Conservation (phyloP, 495 filamentous ascomycete species). For the Cercophora newfieldiana region DNA sequence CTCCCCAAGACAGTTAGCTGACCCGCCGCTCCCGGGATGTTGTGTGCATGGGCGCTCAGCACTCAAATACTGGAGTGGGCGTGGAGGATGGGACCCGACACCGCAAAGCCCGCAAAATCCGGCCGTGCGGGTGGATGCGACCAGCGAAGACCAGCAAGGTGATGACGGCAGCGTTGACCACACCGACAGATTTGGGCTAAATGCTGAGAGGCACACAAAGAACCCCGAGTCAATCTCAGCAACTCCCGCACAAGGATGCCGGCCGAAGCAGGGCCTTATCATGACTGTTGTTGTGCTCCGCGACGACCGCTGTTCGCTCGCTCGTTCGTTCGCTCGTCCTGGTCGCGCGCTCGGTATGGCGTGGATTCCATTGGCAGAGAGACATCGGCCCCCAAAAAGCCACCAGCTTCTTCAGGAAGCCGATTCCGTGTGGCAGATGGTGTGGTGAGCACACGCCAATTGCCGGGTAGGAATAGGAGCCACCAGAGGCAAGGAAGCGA, state of each 20-base stretch:
- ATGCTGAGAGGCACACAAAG: conserved; percentile 2
- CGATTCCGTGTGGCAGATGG: background rate
- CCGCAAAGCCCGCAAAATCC: conserved; percentile 11
- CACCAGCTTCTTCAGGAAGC: background rate
- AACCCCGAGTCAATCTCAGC: background rate
- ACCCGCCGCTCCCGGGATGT: background rate
- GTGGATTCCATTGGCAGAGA: background rate
- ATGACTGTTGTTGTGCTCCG: background rate
- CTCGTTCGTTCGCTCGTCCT: background rate
- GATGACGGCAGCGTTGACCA: background rate
- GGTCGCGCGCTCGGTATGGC: background rate
- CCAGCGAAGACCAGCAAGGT: background rate
- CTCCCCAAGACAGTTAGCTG: background rate
- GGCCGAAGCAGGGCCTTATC: background rate
- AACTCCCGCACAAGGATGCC: background rate
- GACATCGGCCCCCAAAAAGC: background rate
- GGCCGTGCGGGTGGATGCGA: background rate
- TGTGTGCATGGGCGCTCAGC: background rate
- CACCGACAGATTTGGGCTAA: background rate
- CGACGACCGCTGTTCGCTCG: background rate
- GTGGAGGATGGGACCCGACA: background rate
- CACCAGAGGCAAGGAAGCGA: background rate
- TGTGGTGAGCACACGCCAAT: background rate
- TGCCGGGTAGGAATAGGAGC: conserved; percentile 3
- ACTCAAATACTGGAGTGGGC: background rate